A percentile compares a stretch with the other conserved stretches of the same genome.
These are phyloP conservation scores for Plantago ovata DNA, from an alignment of 257 asterid genomes.

Conservation along the genomic window DNA sequence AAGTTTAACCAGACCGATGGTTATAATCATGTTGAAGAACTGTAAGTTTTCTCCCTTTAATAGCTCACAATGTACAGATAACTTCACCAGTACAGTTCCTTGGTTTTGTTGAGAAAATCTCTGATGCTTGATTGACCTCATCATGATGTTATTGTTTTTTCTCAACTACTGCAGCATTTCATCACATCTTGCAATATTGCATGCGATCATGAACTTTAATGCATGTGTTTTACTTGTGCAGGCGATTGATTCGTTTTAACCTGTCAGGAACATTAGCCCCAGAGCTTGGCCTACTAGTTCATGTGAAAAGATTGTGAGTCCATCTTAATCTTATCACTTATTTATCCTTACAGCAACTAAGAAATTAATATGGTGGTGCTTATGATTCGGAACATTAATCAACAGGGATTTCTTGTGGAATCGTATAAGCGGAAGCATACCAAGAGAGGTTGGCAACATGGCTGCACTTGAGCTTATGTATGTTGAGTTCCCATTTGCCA, in stretches of 20 bases:
- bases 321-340: neutral
- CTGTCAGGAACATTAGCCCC: slow-evolving; percentile 46
- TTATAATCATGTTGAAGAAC: slow-evolving; percentile 35
- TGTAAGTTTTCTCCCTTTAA: slow-evolving; percentile 23
- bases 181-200: neutral
- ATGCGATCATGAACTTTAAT: neutral
- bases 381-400: neutral
- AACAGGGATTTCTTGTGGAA: slow-evolving; percentile 50
- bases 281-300: slow-evolving; percentile 42
- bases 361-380: no score
- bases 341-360: neutral
- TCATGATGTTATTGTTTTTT: no score
- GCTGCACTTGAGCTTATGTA: slow-evolving; percentile 42
- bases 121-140: no score
- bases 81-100: neutral
- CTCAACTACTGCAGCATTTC: no score
- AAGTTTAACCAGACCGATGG: slow-evolving; percentile 22
- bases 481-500: slow-evolving; percentile 10
- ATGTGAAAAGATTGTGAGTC: slow-evolving; percentile 33
- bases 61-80: neutral
- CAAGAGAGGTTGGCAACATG: slow-evolving; percentile 42
- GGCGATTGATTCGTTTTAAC: slow-evolving; percentile 34
- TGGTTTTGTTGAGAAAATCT: no score
- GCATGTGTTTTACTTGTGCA: neutral
- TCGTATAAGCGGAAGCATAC: slow-evolving; percentile 41